Conservation (phyloP, 805 yeast genomes). For the Pichia nakasei region DNA sequence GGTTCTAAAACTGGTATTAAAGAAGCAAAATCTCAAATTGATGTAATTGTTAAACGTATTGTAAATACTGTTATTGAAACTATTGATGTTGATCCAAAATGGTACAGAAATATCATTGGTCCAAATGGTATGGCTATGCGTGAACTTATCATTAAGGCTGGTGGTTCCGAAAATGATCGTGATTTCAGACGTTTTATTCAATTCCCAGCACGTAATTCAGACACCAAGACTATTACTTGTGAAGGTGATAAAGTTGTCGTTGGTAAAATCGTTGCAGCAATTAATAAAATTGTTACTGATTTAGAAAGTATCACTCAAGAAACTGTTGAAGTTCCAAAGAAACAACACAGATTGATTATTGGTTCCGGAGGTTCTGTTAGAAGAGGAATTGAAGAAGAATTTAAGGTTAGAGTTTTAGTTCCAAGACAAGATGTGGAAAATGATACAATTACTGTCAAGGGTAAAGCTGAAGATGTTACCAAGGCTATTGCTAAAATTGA, state of each 20-base stretch:
- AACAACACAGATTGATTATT: conserved; percentile 65
- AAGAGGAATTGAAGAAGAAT: conserved; percentile 63
- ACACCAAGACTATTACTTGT: conserved; percentile 48
- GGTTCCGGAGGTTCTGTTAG: conserved; percentile 78
- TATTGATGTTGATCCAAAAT: conserved; percentile 62
- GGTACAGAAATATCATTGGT: conserved; percentile 72
- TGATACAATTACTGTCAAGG: conserved; percentile 47
- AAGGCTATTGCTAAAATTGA: conserved; percentile 53
- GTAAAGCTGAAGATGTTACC: conserved; percentile 57
- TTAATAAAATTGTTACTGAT: conserved; percentile 53
- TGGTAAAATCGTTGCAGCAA: conserved; percentile 50
- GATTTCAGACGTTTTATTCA: conserved; percentile 50
- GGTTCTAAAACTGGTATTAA: conserved; percentile 74
- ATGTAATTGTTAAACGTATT: conserved; percentile 52
- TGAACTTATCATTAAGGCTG: conserved; percentile 70
- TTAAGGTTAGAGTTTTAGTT: conserved; percentile 51
- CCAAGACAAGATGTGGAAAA: conserved; percentile 52
- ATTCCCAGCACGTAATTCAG: conserved; percentile 62
- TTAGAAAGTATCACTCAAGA: conserved; percentile 52
- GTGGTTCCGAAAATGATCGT: conserved; percentile 46
- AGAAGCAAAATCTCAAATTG: conserved; percentile 58
- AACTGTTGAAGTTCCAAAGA: conserved; percentile 52
- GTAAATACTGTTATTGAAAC: conserved; percentile 51
- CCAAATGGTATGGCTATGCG: conserved; percentile 65
- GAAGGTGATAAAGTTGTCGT: conserved; percentile 75